phyloP scores from a whole-genome alignment of 2,329 filamentous ascomycete species.

The Sporothrix protearum region DNA sequence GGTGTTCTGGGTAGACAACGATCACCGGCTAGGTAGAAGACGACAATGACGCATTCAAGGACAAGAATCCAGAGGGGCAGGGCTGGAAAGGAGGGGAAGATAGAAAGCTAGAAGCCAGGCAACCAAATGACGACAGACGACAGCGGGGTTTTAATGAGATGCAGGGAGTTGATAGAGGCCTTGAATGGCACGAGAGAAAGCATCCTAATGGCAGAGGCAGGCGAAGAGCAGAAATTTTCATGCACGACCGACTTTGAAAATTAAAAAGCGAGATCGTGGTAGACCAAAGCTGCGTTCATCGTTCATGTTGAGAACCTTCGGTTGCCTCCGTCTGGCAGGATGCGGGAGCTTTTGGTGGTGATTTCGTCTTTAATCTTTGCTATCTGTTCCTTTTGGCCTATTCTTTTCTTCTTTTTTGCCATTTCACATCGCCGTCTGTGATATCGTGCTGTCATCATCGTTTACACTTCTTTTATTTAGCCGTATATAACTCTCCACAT shows the following conservation, averaged over 20 bases:
- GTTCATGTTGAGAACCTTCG: neutral
- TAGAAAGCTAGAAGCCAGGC: neutral
- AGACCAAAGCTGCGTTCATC: neutral
- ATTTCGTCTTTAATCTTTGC: neutral
- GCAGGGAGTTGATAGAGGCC: neutral
- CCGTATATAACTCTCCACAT: conserved; percentile 5
- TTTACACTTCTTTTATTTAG: neutral
- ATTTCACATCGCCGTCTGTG: neutral
- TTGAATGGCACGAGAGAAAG: neutral
- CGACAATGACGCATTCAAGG: neutral
- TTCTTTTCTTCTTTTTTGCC: neutral
- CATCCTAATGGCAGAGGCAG: neutral
- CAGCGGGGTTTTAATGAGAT: neutral
- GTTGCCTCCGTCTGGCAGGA: neutral
- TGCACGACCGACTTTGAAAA: neutral
- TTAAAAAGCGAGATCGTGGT: neutral
- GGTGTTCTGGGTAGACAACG: conserved; percentile 3
- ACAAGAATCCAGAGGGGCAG: neutral
- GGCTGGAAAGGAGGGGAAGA: neutral
- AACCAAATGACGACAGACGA: neutral
- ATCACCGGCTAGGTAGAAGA: neutral
- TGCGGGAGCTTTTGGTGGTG: neutral
- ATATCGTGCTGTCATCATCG: neutral
- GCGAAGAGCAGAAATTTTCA: neutral
- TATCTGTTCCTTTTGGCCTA: neutral